Percentiles rank a stretch among this genome's conserved stretches.
Evolutionary conservation across 257 asterid genomes (phyloP).

Genomic region (Fraxinus pennsylvanica): DNA sequence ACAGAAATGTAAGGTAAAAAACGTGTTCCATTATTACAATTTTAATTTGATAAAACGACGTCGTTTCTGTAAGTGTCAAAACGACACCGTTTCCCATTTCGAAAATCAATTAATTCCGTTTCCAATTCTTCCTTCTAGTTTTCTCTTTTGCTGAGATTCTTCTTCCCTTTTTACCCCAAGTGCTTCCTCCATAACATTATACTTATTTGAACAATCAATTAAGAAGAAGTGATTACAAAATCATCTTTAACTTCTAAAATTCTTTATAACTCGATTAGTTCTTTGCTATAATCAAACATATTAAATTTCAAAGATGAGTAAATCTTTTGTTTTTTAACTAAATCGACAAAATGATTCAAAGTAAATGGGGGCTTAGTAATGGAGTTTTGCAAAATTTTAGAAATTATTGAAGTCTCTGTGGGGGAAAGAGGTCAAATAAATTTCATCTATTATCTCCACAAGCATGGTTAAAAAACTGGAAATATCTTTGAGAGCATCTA

Average conservation of each 20-base stretch:
- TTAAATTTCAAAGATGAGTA: too few species aligned
- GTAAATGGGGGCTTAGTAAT: neutral
- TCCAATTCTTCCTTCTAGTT: too few species aligned
- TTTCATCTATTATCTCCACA: neutral
- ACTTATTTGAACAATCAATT: neutral
- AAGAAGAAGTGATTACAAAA: neutral
- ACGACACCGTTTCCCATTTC: too few species aligned
- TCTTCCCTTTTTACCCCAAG: too few species aligned
- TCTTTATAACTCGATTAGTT: neutral
- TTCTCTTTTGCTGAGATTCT: too few species aligned
- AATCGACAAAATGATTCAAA: neutral
- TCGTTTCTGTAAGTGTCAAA: too few species aligned
- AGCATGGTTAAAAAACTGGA: neutral
- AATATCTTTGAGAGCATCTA: neutral
- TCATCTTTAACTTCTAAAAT: neutral
- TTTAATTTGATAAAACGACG: too few species aligned
- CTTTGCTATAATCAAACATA: neutral
- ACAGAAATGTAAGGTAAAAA: too few species aligned
- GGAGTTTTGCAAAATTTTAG: neutral
- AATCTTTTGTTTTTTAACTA: neutral
- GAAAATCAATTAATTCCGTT: too few species aligned
- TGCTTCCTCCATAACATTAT: too few species aligned
- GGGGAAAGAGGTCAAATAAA: neutral
- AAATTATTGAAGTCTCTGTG: neutral
- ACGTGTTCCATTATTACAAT: too few species aligned